Percentiles rank a stretch among this genome's conserved stretches.
phyloP scores from a whole-genome alignment of 768 basidiomycete species.

The Mrakia frigida region DNA sequence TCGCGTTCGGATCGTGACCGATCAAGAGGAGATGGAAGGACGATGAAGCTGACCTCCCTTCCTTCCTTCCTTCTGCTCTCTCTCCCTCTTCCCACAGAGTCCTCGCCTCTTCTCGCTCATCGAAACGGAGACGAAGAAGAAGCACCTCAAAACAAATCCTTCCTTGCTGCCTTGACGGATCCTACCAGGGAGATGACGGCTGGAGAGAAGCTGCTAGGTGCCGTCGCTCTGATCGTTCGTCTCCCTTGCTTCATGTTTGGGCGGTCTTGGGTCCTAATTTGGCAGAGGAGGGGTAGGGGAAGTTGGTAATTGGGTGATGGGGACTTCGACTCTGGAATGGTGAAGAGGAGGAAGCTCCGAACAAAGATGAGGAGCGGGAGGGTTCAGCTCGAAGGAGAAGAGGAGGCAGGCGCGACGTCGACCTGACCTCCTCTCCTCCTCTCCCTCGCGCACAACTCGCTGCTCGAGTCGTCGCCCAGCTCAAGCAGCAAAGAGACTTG shows the following conservation, averaged over 20 bases:
- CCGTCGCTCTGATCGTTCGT: slow-evolving; percentile 53
- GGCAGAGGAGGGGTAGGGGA: background rate
- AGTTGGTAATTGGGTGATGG: too few species aligned
- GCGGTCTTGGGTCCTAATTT: background rate
- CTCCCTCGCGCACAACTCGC: too few species aligned
- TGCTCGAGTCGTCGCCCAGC: too few species aligned
- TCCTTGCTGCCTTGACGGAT: slow-evolving; percentile 29
- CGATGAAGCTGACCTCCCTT: background rate
- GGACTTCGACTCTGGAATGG: too few species aligned
- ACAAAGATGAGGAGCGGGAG: too few species aligned
- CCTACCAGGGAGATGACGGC: slow-evolving; percentile 58
- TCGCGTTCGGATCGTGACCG: too few species aligned
- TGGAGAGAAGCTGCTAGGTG: slow-evolving; percentile 74
- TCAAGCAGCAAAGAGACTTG: too few species aligned
- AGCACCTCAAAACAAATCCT: slow-evolving; percentile 29
- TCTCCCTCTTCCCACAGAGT: slow-evolving; percentile 35
- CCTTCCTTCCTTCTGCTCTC: background rate
- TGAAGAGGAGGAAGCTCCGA: too few species aligned
- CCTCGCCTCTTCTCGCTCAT: slow-evolving; percentile 41
- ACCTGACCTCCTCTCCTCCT: background rate
- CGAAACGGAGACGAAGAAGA: slow-evolving; percentile 21
- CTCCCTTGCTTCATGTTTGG: background rate
- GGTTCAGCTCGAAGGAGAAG: background rate
- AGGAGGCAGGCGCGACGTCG: too few species aligned
- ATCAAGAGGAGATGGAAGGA: background rate